A percentile compares a stretch with the other conserved stretches of the same genome.
These are phyloP conservation scores for Euphorbia peplus DNA, from an alignment of 345 rosid genomes.

Conservation along the genomic window DNA sequence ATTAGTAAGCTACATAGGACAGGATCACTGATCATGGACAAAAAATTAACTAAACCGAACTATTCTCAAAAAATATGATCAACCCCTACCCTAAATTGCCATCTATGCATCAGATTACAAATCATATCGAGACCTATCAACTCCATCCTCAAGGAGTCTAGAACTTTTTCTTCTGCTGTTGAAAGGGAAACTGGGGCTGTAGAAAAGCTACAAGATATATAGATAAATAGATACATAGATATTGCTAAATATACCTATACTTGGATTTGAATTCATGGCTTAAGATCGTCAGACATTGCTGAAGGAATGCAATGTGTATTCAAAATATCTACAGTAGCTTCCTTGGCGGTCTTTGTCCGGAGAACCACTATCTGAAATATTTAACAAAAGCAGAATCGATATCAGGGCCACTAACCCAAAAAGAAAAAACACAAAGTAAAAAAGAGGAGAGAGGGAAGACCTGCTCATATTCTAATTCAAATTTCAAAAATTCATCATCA, in stretches of 20 bases:
- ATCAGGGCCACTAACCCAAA: not conserved
- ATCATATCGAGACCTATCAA: not conserved
- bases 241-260: not conserved
- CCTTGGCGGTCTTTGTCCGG: slow-evolving; percentile 72
- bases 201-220: not conserved
- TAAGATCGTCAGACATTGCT: slow-evolving; percentile 86
- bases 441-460: slow-evolving; percentile 30
- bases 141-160: not conserved
- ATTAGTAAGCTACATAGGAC: not conserved
- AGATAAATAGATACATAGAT: no score
- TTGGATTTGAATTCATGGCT: slow-evolving; percentile 17
- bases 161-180: not conserved
- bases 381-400: not conserved
- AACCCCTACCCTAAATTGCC: not conserved
- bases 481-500: slow-evolving; percentile 70
- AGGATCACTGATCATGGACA: not conserved
- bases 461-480: slow-evolving; percentile 93
- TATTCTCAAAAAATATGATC: not conserved
- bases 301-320: slow-evolving; percentile 91
- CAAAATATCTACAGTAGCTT: slow-evolving; percentile 73
- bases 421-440: not conserved
- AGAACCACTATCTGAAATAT: slow-evolving; percentile 64
- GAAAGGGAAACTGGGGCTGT: not conserved
- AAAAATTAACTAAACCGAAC: not conserved
- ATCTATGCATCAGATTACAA: slow-evolving; percentile 1